Percentiles rank a stretch among this genome's conserved stretches.
These are phyloP conservation scores for Onygenales sp. DNA, from an alignment of 2,329 filamentous ascomycete genomes.

Conservation along the genomic window DNA sequence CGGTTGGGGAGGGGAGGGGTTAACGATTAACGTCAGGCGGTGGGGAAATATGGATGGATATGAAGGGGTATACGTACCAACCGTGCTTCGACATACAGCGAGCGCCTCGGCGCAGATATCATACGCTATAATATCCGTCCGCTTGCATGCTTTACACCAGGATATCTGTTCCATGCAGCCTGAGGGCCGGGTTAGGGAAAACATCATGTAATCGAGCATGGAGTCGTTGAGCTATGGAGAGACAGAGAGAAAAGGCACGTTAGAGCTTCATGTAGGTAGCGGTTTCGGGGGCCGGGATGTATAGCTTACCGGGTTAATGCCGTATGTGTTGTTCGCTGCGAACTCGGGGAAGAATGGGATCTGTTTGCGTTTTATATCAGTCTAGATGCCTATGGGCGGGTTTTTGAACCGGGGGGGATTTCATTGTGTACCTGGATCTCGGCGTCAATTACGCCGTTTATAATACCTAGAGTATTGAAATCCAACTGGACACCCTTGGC, in stretches of 20 bases:
- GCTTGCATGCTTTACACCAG: conserved; percentile 55
- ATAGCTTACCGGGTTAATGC: conserved; percentile 42
- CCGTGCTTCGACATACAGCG: conserved; percentile 46
- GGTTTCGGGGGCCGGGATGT: neutral
- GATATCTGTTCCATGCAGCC: conserved; percentile 55
- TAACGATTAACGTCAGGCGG: no score
- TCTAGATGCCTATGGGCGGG: neutral
- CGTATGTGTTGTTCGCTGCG: conserved; percentile 45
- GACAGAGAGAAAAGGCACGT: neutral
- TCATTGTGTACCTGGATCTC: conserved; percentile 34
- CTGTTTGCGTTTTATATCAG: neutral
- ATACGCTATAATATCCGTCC: conserved; percentile 42
- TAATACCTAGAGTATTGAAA: conserved; percentile 46
- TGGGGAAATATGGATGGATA: no score
- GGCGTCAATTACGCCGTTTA: conserved; percentile 49
- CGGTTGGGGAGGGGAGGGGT: neutral
- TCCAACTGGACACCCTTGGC: conserved; percentile 41
- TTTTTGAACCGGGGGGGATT: neutral
- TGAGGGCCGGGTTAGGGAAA: conserved; percentile 51
- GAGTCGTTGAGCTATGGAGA: conserved; percentile 43
- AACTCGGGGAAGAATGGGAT: conserved; percentile 23
- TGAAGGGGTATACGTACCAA: conserved; percentile 26
- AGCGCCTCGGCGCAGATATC: conserved; percentile 46
- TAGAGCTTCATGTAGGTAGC: neutral
- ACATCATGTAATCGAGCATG: conserved; percentile 50